phyloP scores from a whole-genome alignment of 306 rosid species.

The Casuarina glauca region DNA sequence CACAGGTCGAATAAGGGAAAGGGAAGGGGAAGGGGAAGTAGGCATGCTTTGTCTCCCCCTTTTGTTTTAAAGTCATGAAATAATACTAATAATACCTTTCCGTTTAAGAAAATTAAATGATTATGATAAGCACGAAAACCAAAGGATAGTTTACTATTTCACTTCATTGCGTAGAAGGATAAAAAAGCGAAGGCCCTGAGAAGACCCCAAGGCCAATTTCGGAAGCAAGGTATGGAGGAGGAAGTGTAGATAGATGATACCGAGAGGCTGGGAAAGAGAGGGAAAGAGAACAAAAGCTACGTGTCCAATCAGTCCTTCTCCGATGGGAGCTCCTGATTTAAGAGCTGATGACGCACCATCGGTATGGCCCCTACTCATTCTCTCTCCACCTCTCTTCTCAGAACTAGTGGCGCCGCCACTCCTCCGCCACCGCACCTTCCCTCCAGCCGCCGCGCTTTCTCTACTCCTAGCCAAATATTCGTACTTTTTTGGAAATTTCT shows the following conservation, averaged over 20 bases:
- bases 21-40: too few relatives aligned
- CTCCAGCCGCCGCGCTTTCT: constrained; percentile 11
- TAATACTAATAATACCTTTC: too few relatives aligned
- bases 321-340: constrained; percentile 46
- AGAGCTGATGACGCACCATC: constrained; percentile 30
- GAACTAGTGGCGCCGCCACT: neutral
- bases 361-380: neutral
- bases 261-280: constrained; percentile 19
- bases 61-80: too few relatives aligned
- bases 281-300: constrained; percentile 33
- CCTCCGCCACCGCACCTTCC: neutral
- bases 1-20: too few relatives aligned
- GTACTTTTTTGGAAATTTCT: too few relatives aligned
- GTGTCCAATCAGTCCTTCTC: constrained; percentile 41
- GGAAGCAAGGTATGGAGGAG: neutral
- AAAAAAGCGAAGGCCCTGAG: too few relatives aligned
- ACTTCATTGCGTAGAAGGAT: too few relatives aligned
- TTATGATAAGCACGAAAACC: too few relatives aligned
- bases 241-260: constrained; percentile 30
- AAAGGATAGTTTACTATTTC: too few relatives aligned
- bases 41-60: too few relatives aligned
- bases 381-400: neutral
- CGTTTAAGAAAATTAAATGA: too few relatives aligned
- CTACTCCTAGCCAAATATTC: too few relatives aligned
- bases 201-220: neutral